A percentile compares a stretch with the other conserved stretches of the same genome.
Conservation (phyloP, 192 early-diverging fungal species). For the Linnemannia hyalina region DNA sequence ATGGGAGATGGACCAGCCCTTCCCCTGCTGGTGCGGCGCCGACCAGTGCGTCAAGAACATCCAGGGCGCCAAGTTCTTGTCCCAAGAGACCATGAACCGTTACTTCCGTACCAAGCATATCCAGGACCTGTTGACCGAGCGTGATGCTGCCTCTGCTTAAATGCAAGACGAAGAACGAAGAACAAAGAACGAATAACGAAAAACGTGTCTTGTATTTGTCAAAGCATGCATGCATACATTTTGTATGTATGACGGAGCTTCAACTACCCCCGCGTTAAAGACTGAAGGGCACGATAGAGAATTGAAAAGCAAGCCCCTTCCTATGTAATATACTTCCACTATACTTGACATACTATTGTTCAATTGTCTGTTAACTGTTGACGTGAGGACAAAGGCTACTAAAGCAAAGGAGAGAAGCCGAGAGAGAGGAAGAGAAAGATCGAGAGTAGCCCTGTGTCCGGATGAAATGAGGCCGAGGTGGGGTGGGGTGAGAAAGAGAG, state of each 20-base stretch:
- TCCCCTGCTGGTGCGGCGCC: constrained; percentile 70
- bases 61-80: constrained; percentile 62
- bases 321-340: constrained; percentile 1
- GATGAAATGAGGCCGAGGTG: neutral
- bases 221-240: too few species aligned
- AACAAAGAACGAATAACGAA: neutral
- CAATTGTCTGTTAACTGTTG: too few species aligned
- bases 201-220: neutral
- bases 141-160: constrained; percentile 16
- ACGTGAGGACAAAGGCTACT: too few species aligned
- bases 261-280: neutral
- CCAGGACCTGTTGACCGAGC: constrained; percentile 52
- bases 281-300: neutral
- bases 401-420: neutral
- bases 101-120: constrained; percentile 65
- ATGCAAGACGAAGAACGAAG: too few species aligned
- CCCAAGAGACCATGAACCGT: constrained; percentile 54
- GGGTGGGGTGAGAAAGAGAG: neutral
- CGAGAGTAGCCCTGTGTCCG: neutral
- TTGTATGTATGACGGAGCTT: neutral
- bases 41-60: constrained; percentile 64
- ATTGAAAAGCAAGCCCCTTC: neutral
- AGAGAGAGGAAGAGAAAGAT: neutral
- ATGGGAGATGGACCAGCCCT: constrained; percentile 76
- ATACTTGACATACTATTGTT: neutral